Conservation (phyloP, 257 asterid genomes). For the Solanum peruvianum region DNA sequence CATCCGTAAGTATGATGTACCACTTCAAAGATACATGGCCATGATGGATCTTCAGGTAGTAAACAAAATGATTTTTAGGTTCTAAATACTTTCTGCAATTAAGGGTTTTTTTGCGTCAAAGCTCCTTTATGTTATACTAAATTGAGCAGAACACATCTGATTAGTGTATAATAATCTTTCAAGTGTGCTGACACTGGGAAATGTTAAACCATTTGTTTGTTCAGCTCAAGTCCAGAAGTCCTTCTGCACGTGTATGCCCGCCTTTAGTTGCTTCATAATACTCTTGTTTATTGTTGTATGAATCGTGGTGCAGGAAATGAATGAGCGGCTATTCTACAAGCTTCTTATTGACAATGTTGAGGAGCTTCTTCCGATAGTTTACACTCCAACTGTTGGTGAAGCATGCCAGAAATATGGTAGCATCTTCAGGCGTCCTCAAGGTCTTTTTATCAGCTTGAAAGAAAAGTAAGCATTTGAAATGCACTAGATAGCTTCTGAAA, state of each 20-base stretch:
- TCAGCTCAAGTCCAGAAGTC: background rate
- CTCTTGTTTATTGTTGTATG: background rate
- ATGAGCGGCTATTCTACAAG: constrained; percentile 85
- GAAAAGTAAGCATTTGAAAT: constrained; percentile 48
- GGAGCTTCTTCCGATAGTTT: constrained; percentile 95
- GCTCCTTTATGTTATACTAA: background rate
- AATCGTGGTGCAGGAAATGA: constrained; percentile 53
- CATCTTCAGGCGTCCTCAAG: constrained; percentile 96
- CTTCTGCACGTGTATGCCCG: background rate
- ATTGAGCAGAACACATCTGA: background rate
- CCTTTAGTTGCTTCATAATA: background rate
- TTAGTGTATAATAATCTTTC: background rate
- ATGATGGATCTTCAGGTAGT: constrained; percentile 99
- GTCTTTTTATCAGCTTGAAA: constrained; percentile 92
- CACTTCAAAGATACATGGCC: constrained; percentile 95
- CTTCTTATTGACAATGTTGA: constrained; percentile 91
- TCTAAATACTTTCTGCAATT: background rate
- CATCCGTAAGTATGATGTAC: constrained; percentile 90
- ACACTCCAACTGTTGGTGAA: constrained; percentile 99
- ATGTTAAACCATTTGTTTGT: background rate
- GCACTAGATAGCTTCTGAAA: background rate
- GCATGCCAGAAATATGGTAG: constrained; percentile 99
- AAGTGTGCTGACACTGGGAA: background rate
- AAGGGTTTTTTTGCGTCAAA: background rate
- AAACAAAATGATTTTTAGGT: background rate